Conservation (phyloP, 805 yeast genomes). For the Yamadazyma akitaensis region DNA sequence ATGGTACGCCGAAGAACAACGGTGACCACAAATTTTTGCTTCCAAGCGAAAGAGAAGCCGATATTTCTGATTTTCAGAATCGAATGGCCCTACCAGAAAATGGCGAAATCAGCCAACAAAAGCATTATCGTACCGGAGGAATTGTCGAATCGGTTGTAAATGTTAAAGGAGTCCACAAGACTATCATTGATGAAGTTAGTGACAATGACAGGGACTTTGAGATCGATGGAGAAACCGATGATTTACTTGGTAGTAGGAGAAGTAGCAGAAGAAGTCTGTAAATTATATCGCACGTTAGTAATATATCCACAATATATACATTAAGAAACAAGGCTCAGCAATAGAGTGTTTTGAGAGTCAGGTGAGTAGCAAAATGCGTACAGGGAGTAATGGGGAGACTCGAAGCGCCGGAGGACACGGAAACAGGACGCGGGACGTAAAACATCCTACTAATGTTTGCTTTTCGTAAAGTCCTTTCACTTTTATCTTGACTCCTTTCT, state of each 20-base stretch:
- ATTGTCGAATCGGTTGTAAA: slow-evolving; percentile 81
- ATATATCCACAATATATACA: not conserved
- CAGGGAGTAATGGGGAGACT: too few species aligned
- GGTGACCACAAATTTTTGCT: slow-evolving; percentile 20
- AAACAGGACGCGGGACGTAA: too few species aligned
- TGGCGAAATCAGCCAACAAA: slow-evolving; percentile 31
- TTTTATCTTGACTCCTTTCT: too few species aligned
- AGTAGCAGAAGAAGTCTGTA: not conserved
- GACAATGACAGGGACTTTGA: slow-evolving; percentile 34
- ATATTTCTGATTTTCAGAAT: slow-evolving; percentile 21
- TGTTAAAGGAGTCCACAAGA: slow-evolving; percentile 79
- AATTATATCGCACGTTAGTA: not conserved
- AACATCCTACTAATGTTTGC: too few species aligned
- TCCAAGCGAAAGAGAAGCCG: slow-evolving; percentile 24
- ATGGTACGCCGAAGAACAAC: slow-evolving; percentile 14
- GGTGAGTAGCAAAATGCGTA: too few species aligned
- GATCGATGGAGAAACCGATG: slow-evolving; percentile 4
- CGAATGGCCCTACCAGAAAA: slow-evolving; percentile 11
- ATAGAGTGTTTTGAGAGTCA: not conserved
- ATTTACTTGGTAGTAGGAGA: slow-evolving; percentile 5
- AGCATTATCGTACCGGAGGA: slow-evolving; percentile 52
- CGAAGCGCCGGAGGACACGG: too few species aligned
- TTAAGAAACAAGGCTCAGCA: too few species aligned
- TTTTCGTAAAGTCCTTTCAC: too few species aligned
- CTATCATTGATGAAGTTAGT: slow-evolving; percentile 69